Percentiles rank a stretch among this genome's conserved stretches.
Evolutionary conservation across 2,329 filamentous ascomycete species (phyloP).

Genomic region (Bipolaris cookei): DNA sequence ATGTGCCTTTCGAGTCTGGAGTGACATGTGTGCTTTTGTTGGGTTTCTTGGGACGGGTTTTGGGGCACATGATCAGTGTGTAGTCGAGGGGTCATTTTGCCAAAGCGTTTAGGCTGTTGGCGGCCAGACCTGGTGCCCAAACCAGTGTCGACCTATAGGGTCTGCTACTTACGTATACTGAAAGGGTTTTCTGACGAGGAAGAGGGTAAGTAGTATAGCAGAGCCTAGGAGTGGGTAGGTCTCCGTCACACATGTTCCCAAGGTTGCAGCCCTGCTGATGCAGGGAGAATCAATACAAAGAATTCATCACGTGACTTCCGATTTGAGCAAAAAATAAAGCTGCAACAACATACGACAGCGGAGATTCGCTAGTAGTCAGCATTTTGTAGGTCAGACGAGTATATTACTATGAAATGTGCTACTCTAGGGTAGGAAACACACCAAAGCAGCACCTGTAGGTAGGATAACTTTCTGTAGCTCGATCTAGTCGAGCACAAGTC

Average conservation of each 20-base stretch:
- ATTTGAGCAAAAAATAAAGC: no score
- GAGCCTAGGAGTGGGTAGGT: not conserved
- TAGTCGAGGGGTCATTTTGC: not conserved
- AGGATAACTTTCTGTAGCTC: no score
- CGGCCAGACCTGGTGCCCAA: not conserved
- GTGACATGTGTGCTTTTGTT: not conserved
- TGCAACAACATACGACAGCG: no score
- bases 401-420: no score
- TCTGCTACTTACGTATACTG: not conserved
- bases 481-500: no score
- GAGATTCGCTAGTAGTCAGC: no score
- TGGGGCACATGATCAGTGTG: not conserved
- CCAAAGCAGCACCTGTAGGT: no score
- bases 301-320: no score
- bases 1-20: not conserved
- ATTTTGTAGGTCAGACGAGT: no score
- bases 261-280: not conserved
- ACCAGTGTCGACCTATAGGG: not conserved
- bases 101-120: not conserved
- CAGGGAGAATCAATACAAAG: no score
- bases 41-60: not conserved
- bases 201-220: not conserved
- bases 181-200: not conserved
- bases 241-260: not conserved
- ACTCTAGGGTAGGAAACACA: no score